Percentiles rank a stretch among this genome's conserved stretches.
Conservation (phyloP, 2,329 filamentous ascomycete species). For the Periconia digitata region DNA sequence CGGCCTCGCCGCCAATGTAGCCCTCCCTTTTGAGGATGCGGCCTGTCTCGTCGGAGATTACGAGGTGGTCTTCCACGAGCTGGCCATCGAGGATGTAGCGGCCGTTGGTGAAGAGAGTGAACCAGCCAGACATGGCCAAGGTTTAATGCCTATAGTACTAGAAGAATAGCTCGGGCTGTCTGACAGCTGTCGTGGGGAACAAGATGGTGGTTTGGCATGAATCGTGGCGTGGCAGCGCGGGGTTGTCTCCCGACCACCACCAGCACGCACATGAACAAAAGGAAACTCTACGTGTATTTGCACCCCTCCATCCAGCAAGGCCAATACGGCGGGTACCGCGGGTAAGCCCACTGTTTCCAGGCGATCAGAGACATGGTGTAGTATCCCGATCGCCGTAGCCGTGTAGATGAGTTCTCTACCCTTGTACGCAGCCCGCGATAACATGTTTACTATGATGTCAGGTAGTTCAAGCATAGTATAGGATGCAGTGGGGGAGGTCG, state of each 20-base stretch:
- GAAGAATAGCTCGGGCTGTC: not conserved
- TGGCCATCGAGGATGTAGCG: constrained; percentile 48
- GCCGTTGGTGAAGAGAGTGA: constrained; percentile 51
- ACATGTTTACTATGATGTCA: no score
- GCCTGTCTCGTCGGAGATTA: constrained; percentile 50
- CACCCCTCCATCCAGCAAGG: no score
- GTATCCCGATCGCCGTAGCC: no score
- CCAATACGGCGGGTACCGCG: no score
- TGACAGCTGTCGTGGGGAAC: not conserved
- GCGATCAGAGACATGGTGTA: no score
- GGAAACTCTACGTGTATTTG: no score
- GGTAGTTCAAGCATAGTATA: no score
- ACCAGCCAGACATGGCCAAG: constrained; percentile 43
- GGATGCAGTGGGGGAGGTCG: no score
- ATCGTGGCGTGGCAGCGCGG: not conserved
- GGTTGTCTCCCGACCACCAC: not conserved
- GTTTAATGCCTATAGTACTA: not conserved
- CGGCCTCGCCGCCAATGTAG: constrained; percentile 47
- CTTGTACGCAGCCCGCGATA: no score
- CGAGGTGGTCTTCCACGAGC: constrained; percentile 48
- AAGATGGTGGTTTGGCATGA: not conserved
- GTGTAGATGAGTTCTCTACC: no score
- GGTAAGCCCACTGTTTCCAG: no score
- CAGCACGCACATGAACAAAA: no score
- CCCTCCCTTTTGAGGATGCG: constrained; percentile 46